A percentile compares a stretch with the other conserved stretches of the same genome.
These are phyloP conservation scores for Hymenoscyphus scutula DNA, from an alignment of 2,329 filamentous ascomycete species.

Conservation along the genomic window DNA sequence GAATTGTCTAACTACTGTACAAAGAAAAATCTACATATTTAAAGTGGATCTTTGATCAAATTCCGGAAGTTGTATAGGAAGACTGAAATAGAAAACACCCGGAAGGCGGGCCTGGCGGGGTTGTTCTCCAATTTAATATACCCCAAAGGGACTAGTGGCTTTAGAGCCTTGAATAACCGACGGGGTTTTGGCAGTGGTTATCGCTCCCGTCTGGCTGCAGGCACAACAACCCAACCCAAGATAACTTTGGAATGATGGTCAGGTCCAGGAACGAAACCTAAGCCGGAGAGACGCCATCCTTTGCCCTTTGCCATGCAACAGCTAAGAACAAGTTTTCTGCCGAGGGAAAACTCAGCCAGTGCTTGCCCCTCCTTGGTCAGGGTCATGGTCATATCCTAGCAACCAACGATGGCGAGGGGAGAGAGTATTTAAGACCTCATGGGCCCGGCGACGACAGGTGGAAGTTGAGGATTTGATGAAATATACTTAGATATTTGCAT, in stretches of 20 bases:
- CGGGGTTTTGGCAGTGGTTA: constrained; percentile 1
- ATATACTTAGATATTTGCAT: not conserved
- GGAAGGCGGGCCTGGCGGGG: not conserved
- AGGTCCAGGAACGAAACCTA: constrained; percentile 5
- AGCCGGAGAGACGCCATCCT: not conserved
- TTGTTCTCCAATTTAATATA: not conserved
- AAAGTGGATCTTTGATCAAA: not conserved
- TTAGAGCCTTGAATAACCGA: constrained; percentile 8
- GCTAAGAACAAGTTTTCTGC: constrained; percentile 1
- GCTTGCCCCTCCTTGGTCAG: constrained; percentile 5
- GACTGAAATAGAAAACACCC: not conserved
- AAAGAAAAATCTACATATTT: not conserved
- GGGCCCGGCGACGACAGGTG: not conserved
- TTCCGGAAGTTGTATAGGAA: not conserved
- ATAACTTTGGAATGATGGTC: constrained; percentile 5
- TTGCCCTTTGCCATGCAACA: not conserved
- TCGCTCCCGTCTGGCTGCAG: constrained; percentile 3
- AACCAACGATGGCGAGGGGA: not conserved
- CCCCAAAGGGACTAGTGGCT: not conserved
- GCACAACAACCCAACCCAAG: not conserved
- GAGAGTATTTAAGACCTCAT: constrained; percentile 1
- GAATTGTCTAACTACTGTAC: not conserved
- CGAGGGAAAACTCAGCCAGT: not conserved
- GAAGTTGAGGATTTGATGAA: not conserved
- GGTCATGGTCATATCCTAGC: too few relatives aligned